Base-by-base conservation (phyloP, 805 yeast genomes). In the Cyberlindnera lachancei region DNA sequence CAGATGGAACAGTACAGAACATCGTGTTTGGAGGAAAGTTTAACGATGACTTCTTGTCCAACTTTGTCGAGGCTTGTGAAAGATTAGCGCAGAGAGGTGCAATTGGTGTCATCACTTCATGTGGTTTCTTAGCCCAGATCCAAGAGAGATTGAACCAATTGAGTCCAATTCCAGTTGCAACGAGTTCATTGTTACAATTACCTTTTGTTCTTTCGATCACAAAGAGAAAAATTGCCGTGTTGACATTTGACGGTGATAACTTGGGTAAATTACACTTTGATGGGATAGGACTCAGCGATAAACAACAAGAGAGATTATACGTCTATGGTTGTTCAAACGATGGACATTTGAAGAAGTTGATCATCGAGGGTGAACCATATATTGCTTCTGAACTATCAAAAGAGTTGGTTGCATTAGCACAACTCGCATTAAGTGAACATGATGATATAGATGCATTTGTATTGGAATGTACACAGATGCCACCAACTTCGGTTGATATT, bases 391-490 rank as follows among this genome's bases (percentile, higher is more conserved):
- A 46, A 26, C 36, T 51, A 3, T 52, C 44, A 16, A 37, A 43
- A 7, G 59, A 57, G 31, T 33, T 54, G 24, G 51, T 55, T 7
- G 29, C 26, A 7, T 31, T 51, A 18, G 52, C 57, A 2, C 27
- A 37, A 14, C 40, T 37, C 4, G 35, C 53, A 1, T 36, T 36
- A 7, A 38, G 46, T 14, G 42, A 40, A 15, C 45, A 49, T 7
- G 27, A 34, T 6, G 44, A 56, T 22, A 51, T n/a, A n/a, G n/a
- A 53, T 10, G 60, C 52, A 1, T 42, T 57, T 33, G 58, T 57
- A 8, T 44, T 57, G 33, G 62, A 56, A 34, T 56, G 63, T 33
- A 53, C 60, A 7, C 58, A 57, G 30, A 57, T 58, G 58, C 59
- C 58, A 14, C 61, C 60, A n/a, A 48, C 38, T 29, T 42, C 59